Conservation (phyloP, 208 protist species). For the Crithidia brevicula region DNA sequence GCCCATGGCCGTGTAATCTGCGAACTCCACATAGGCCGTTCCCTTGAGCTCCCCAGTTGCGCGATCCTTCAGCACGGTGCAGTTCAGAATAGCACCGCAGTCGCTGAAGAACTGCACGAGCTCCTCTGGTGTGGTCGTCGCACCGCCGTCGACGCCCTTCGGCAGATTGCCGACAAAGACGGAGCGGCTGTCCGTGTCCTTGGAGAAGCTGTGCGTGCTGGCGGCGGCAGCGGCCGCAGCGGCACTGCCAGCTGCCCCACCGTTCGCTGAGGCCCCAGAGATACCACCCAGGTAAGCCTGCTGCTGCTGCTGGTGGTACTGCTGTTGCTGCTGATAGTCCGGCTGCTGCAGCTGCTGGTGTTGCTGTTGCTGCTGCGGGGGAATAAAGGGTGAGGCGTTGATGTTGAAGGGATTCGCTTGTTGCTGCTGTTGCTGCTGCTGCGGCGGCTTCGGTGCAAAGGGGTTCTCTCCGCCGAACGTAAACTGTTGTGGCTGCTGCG, state of each 20-base stretch:
- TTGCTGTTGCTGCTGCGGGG: constrained; percentile 23
- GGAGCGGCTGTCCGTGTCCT: constrained; percentile 85
- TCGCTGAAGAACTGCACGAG: constrained; percentile 81
- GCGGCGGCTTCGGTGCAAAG: background rate
- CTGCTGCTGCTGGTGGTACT: constrained; percentile 15
- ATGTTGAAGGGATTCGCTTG: constrained; percentile 18
- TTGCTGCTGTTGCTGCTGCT: constrained; percentile 33
- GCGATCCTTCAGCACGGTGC: constrained; percentile 81
- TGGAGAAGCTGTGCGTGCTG: constrained; percentile 61
- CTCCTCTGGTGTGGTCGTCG: constrained; percentile 79
- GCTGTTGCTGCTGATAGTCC: no score
- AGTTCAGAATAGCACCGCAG: constrained; percentile 84
- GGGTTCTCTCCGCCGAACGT: constrained; percentile 11
- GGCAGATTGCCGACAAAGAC: constrained; percentile 87
- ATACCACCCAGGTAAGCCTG: constrained; percentile 3
- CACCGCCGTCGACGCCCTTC: constrained; percentile 60
- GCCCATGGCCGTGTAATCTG: constrained; percentile 77
- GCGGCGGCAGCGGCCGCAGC: constrained; percentile 6
- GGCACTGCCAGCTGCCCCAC: no score
- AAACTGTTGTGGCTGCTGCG: constrained; percentile 33
- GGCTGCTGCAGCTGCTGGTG: constrained; percentile 27
- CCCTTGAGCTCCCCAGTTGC: constrained; percentile 81
- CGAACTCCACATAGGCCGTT: constrained; percentile 89
- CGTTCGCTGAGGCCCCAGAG: background rate
- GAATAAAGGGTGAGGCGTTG: constrained; percentile 23